Percentiles rank a stretch among this genome's conserved stretches.
Evolutionary conservation across 2,329 filamentous ascomycete genomes (phyloP).

Genomic region (Neofusicoccum cordaticola): DNA sequence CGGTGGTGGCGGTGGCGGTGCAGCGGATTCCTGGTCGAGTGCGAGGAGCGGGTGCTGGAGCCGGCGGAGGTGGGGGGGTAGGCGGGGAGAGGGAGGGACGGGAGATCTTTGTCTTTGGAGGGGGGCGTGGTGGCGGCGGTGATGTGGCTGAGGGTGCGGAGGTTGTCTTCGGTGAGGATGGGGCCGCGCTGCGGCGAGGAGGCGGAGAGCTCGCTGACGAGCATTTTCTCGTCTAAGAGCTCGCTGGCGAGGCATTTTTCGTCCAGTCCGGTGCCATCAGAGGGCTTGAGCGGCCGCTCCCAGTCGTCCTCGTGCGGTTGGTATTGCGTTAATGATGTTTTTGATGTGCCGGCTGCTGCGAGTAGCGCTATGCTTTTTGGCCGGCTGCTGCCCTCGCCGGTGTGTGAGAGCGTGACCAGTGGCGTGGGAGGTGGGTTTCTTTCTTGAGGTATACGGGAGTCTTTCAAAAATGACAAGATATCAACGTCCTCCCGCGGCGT

Average conservation of each 20-base stretch:
- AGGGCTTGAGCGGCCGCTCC: not conserved
- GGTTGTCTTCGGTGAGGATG: not conserved
- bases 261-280: not conserved
- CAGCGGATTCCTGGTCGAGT: not conserved
- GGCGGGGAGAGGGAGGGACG: not conserved
- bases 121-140: not conserved
- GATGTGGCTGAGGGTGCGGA: not conserved
- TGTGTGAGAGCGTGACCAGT: too few relatives aligned
- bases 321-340: not conserved
- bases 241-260: not conserved
- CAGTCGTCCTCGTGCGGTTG: not conserved
- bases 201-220: not conserved
- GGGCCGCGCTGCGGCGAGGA: not conserved
- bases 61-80: not conserved
- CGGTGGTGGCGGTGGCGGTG: not conserved
- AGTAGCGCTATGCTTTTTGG: not conserved
- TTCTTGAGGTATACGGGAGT: not conserved
- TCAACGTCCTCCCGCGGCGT: not conserved
- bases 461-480: not conserved
- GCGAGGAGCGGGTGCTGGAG: not conserved
- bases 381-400: not conserved
- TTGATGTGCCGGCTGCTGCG: not conserved
- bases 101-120: not conserved
- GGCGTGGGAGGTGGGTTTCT: not conserved
- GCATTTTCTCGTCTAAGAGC: not conserved